Conservation (phyloP, 805 yeast species). For the Candida ortonii region DNA sequence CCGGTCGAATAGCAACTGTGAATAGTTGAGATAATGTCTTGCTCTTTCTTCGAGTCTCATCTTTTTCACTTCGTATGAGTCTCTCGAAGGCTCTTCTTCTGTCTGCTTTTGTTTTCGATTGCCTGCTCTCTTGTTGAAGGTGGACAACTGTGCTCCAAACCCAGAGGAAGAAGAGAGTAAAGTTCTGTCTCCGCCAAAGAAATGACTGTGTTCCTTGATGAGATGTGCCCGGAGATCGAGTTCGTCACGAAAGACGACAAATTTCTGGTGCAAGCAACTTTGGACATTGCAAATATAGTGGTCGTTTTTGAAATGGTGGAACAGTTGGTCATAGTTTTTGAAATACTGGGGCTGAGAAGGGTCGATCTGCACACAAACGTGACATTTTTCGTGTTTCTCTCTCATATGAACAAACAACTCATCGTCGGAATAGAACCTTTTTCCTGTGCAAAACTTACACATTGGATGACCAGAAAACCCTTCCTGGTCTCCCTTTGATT, state of each 20-base stretch:
- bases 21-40: conserved; percentile 66
- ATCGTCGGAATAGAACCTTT: conserved; percentile 82
- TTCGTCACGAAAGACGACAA: conserved; percentile 87
- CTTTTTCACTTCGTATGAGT: conserved; percentile 47
- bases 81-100: conserved; percentile 27
- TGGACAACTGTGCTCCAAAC: conserved; percentile 50
- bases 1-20: conserved; percentile 41
- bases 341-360: conserved; percentile 69
- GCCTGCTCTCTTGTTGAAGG: conserved; percentile 38
- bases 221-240: conserved; percentile 86
- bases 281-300: conserved; percentile 80
- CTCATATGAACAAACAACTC: conserved; percentile 81
- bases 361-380: conserved; percentile 74
- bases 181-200: conserved; percentile 45
- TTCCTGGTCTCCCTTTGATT: conserved; percentile 64
- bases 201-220: conserved; percentile 72
- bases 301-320: conserved; percentile 64
- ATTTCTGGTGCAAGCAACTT: conserved; percentile 79
- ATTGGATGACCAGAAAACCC: conserved; percentile 89
- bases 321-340: conserved; percentile 69
- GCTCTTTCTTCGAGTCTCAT: conserved; percentile 81
- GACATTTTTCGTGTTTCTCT: conserved; percentile 83
- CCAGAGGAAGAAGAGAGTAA: conserved; percentile 34
- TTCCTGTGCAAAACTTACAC: conserved; percentile 75
- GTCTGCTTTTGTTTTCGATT: conserved; percentile 13